Evolutionary conservation across 2,329 filamentous ascomycete species (phyloP), one percentile per base, ranked within the genome.

Genomic region (Colletotrichum phormii): DNA sequence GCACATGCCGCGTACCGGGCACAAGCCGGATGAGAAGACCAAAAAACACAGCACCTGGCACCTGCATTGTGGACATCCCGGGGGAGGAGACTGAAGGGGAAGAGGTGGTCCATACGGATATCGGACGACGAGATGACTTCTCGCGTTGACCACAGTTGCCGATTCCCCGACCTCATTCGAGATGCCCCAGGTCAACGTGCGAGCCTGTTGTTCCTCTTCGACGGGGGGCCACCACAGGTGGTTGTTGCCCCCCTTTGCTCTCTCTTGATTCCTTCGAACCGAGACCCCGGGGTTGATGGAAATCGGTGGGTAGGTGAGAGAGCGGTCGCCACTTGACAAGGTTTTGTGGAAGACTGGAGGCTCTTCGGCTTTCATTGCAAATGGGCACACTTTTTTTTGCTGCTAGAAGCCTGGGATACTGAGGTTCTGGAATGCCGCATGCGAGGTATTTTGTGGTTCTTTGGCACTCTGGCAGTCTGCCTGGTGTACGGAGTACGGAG

Each of bases 311-410:
- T n/a, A 49, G 18, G 18, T 49, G 42, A 42, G 37, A 42, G 26
- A n/a, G 42, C 42, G 13, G 51, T 64, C 37, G 65, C 42, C 65
- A 64, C 69, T 49, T 15, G 29, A 58, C 51, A 72, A 42, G 65
- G 65, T 58, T 72, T 53, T 62, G 64, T 61, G 55, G 60, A 67
- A 46, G 67, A 35, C 54, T 59, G 26, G 53, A 57, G 42, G 6
- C 42, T 49, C 42, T 49, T 18, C 42, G 6, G 15, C 18, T 9
- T 49, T 49, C 42, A 4, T 49, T 49, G 42, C 37, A 42, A 42
- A 42, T 42, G 37, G 37, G 13, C 37, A 5, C 37, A 51, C 42
- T 33, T 22, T 22, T 29, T 24, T 12, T n/a, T 12, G 5, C 35
- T 42, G 58, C 15, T 12, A 15, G 22, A 8, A 26, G 7, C 13